Evolutionary conservation across 768 basidiomycete genomes (phyloP).

Genomic region (Mycena pura): DNA sequence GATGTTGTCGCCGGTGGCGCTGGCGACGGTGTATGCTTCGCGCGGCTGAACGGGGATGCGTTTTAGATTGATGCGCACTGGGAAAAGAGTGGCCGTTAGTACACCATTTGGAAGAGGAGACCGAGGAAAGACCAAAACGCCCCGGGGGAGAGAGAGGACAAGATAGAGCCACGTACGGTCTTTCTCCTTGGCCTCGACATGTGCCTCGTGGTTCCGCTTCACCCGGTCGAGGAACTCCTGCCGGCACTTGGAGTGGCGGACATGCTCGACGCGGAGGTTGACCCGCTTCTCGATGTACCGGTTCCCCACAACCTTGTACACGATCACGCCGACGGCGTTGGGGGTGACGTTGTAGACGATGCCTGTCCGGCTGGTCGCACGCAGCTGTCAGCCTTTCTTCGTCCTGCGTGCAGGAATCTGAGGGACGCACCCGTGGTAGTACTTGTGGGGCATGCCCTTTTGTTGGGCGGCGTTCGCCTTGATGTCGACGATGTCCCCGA

Average conservation of each 20-base stretch:
- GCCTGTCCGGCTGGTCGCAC: conserved; percentile 82
- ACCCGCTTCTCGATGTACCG: conserved; percentile 99
- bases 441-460: conserved; percentile 99
- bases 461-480: conserved; percentile 99
- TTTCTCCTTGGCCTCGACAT: conserved; percentile 86
- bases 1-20: conserved; percentile 61
- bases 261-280: conserved; percentile 96
- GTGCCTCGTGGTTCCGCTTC: conserved; percentile 86
- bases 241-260: conserved; percentile 95
- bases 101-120: too few relatives aligned
- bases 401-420: background rate
- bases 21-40: conserved; percentile 76
- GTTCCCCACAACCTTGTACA: conserved; percentile 98
- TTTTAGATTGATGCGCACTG: conserved; percentile 85
- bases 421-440: conserved; percentile 87
- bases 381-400: too few relatives aligned
- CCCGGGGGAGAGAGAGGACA: background rate
- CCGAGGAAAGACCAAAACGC: too few relatives aligned
- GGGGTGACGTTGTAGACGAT: conserved; percentile 99
- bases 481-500: conserved; percentile 99
- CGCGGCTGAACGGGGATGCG: conserved; percentile 87
- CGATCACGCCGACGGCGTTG: conserved; percentile 92
- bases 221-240: conserved; percentile 98
- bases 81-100: background rate
- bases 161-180: conserved; percentile 66